phyloP scores from a whole-genome alignment of 768 basidiomycete genomes.

The Boletus bicolor region DNA sequence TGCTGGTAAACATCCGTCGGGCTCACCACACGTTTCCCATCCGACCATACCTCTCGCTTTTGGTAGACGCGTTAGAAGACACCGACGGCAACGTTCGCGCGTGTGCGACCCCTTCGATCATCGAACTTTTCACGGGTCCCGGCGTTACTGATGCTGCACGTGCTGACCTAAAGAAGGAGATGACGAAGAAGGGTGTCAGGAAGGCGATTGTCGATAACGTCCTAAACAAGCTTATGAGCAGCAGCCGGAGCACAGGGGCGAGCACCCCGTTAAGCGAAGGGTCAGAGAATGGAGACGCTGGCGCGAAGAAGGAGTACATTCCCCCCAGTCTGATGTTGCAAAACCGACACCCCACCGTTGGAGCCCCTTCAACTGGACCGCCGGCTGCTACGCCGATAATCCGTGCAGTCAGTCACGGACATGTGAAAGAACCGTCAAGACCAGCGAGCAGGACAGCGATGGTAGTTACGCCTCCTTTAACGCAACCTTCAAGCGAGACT shows the following conservation, averaged over 20 bases:
- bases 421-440: constrained; percentile 47
- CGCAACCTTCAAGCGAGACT: constrained; percentile 41
- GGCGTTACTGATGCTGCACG: constrained; percentile 83
- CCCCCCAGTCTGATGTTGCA: constrained; percentile 70
- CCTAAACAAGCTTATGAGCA: constrained; percentile 57
- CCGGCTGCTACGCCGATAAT: constrained; percentile 33
- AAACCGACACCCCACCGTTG: constrained; percentile 47
- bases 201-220: constrained; percentile 86
- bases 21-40: constrained; percentile 73
- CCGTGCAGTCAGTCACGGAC: constrained; percentile 49
- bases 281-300: constrained; percentile 48
- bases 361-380: constrained; percentile 24
- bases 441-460: constrained; percentile 60
- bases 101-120: constrained; percentile 73
- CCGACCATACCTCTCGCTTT: constrained; percentile 69
- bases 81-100: constrained; percentile 88
- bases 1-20: constrained; percentile 72
- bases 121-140: constrained; percentile 82
- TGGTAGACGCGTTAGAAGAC: constrained; percentile 89
- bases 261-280: constrained; percentile 53
- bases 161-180: constrained; percentile 90
- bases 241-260: constrained; percentile 38
- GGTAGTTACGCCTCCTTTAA: constrained; percentile 40
- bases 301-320: constrained; percentile 53
- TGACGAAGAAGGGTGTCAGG: constrained; percentile 80